phyloP scores from a whole-genome alignment of 2,329 filamentous ascomycete species.

The Diaporthe caulivora region DNA sequence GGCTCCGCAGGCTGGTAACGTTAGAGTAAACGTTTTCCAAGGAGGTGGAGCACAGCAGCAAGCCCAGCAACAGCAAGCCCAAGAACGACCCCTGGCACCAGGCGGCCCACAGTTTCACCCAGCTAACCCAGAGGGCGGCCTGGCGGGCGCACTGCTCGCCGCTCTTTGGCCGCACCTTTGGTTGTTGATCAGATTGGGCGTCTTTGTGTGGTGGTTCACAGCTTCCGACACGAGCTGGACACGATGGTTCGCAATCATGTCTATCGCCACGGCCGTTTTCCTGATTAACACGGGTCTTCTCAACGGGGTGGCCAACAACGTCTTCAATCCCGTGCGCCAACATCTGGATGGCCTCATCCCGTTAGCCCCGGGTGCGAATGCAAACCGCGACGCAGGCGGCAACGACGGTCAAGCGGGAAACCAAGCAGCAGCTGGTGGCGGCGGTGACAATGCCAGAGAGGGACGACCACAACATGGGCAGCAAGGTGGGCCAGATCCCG shows the following conservation, averaged over 20 bases:
- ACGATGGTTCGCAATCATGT: constrained; percentile 67
- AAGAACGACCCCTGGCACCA: constrained; percentile 27
- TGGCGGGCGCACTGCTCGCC: constrained; percentile 52
- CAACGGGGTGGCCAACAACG: constrained; percentile 65
- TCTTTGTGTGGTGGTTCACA: constrained; percentile 76
- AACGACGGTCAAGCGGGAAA: constrained; percentile 42
- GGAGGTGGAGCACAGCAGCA: constrained; percentile 29
- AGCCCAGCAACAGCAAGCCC: constrained; percentile 21
- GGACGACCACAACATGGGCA: constrained; percentile 45
- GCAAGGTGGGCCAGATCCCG: constrained; percentile 57
- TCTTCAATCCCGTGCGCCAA: constrained; percentile 68
- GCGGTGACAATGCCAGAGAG: constrained; percentile 31
- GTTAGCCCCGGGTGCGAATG: constrained; percentile 53
- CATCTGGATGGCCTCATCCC: constrained; percentile 72
- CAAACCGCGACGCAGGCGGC: constrained; percentile 34
- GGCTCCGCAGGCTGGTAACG: constrained; percentile 32
- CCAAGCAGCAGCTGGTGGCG: constrained; percentile 42
- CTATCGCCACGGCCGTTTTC: constrained; percentile 67
- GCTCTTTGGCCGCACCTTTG: constrained; percentile 72
- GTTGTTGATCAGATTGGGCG: constrained; percentile 68
- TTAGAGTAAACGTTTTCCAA: constrained; percentile 31
- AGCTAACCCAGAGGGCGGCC: constrained; percentile 52
- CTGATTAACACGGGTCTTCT: constrained; percentile 71
- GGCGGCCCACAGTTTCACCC: constrained; percentile 47
- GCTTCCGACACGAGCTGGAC: constrained; percentile 69